phyloP scores from a whole-genome alignment of 2,329 filamentous ascomycete genomes.

The Aureobasidium zeae region DNA sequence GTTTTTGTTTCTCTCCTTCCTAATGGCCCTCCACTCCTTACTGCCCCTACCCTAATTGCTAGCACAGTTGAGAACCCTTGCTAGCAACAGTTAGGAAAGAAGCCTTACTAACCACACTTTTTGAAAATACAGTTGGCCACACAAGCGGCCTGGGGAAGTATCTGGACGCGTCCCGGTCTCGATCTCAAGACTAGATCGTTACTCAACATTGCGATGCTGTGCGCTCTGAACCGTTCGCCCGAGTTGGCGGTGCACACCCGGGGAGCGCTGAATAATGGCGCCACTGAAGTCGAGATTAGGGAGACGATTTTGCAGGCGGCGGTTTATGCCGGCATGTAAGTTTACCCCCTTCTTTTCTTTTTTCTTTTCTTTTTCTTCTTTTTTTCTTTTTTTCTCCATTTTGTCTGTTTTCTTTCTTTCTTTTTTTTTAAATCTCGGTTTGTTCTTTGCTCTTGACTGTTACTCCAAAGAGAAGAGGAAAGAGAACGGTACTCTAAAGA shows the following conservation, averaged over 20 bases:
- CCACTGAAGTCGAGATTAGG: constrained; percentile 52
- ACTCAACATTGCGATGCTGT: constrained; percentile 57
- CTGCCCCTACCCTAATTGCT: too few relatives aligned
- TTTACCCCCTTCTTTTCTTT: too few relatives aligned
- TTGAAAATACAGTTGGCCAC: constrained; percentile 38
- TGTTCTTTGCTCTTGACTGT: too few relatives aligned
- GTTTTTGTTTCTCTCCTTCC: constrained; percentile 24
- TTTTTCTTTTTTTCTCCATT: too few relatives aligned
- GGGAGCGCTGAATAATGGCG: constrained; percentile 54
- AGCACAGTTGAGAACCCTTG: too few relatives aligned
- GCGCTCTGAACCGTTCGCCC: constrained; percentile 49
- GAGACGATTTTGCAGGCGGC: constrained; percentile 47
- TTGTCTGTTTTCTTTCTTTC: too few relatives aligned
- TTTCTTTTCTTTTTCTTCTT: too few relatives aligned
- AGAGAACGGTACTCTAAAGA: too few relatives aligned
- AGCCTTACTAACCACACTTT: neutral
- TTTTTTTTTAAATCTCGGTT: too few relatives aligned
- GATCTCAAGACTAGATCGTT: constrained; percentile 52
- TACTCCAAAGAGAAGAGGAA: too few relatives aligned
- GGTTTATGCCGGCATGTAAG: constrained; percentile 46
- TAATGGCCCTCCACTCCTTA: too few relatives aligned
- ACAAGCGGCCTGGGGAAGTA: constrained; percentile 55
- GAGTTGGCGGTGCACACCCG: constrained; percentile 55
- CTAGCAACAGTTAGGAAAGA: too few relatives aligned
- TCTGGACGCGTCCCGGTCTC: constrained; percentile 55